Evolutionary conservation across 2,329 filamentous ascomycete species (phyloP).

Genomic region (Thyridium curvatum): DNA sequence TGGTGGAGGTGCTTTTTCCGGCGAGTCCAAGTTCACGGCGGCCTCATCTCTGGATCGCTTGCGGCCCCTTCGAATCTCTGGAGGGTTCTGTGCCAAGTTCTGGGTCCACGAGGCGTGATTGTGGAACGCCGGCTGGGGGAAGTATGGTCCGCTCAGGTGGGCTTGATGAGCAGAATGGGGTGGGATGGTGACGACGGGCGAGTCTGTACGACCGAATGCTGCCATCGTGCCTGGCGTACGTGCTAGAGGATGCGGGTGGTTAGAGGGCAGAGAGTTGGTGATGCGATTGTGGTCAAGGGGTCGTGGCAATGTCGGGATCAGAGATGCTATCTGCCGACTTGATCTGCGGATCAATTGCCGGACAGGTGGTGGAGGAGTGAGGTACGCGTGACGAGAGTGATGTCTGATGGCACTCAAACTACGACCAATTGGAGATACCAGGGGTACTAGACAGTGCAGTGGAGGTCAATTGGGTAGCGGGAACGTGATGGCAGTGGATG

Average conservation of each 20-base stretch:
- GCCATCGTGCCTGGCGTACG: constrained; percentile 24
- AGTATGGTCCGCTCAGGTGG: constrained; percentile 30
- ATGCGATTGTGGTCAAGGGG: no score
- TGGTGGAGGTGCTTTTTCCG: constrained; percentile 39
- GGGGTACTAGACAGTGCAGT: no score
- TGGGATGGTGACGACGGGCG: constrained; percentile 41
- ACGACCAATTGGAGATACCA: no score
- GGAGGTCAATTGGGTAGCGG: no score
- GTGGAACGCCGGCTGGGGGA: constrained; percentile 28
- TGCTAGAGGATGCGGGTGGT: background rate
- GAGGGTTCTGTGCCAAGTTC: constrained; percentile 15
- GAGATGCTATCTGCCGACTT: no score
- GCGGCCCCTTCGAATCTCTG: constrained; percentile 48
- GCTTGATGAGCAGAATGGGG: constrained; percentile 34
- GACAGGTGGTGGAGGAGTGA: background rate
- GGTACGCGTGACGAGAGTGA: constrained; percentile 11
- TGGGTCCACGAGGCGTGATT: constrained; percentile 24
- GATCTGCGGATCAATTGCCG: no score
- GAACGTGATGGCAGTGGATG: no score
- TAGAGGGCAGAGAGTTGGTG: background rate
- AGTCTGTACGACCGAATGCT: constrained; percentile 35
- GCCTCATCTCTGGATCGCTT: constrained; percentile 76
- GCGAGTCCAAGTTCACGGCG: constrained; percentile 56
- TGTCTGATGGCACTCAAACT: background rate
- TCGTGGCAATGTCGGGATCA: no score